Conservation (phyloP, 441 rosid species). For the Pelargonium cotyledonis region DNA sequence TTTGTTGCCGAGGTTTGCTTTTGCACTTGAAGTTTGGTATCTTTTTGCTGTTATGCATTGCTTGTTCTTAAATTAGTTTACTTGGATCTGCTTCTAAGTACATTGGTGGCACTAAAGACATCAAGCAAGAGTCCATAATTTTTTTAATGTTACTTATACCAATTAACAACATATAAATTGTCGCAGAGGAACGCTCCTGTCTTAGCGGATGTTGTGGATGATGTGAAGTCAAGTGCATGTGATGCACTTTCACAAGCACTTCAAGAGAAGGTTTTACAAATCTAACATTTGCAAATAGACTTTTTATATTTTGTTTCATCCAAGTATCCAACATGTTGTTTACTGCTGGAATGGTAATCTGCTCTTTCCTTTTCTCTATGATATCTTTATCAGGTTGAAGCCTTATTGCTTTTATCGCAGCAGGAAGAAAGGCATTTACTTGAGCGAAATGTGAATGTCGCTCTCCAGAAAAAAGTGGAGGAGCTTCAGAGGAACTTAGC, state of each 20-base stretch:
- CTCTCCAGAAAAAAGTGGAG: constrained; percentile 75
- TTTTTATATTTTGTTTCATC: constrained; percentile 8
- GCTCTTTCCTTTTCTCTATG: constrained; percentile 14
- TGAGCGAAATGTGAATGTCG: constrained; percentile 74
- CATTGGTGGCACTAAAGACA: no score
- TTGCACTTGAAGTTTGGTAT: neutral
- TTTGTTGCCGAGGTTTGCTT: constrained; percentile 39
- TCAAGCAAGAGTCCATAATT: constrained; percentile 1
- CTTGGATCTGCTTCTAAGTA: neutral
- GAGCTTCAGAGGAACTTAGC: constrained; percentile 86
- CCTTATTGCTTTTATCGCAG: constrained; percentile 82
- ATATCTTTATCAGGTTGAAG: constrained; percentile 54
- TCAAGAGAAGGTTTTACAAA: constrained; percentile 72
- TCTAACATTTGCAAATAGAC: neutral
- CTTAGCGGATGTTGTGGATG: constrained; percentile 21
- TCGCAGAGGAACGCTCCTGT: constrained; percentile 40
- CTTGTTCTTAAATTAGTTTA: no score
- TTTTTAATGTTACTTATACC: constrained; percentile 7
- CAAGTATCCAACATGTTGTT: constrained; percentile 4
- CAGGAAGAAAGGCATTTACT: constrained; percentile 92
- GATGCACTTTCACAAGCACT: constrained; percentile 71
- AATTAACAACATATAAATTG: constrained; percentile 13
- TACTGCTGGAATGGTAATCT: constrained; percentile 8
- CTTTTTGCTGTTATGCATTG: neutral
- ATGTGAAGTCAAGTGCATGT: constrained; percentile 39